A percentile compares a stretch with the other conserved stretches of the same genome.
Conservation (phyloP, 2,329 filamentous ascomycete genomes). For the Fonsecaea erecta region DNA sequence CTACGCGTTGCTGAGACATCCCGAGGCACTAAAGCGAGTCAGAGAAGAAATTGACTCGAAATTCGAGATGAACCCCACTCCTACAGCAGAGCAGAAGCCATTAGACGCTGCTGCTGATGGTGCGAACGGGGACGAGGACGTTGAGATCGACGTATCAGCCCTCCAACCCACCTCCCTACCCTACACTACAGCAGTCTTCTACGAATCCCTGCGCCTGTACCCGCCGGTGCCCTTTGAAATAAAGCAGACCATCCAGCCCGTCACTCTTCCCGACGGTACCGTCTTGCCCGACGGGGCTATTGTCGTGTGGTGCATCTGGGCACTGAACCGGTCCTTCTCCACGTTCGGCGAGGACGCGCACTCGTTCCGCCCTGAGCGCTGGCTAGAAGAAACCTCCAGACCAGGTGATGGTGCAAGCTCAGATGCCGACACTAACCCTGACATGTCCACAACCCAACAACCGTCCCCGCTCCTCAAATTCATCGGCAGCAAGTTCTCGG, state of each 20-base stretch:
- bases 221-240: constrained; percentile 70
- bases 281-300: constrained; percentile 60
- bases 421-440: not conserved
- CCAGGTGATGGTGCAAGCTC: not conserved
- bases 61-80: constrained; percentile 13
- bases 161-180: constrained; percentile 52
- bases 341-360: constrained; percentile 64
- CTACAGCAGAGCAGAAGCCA: not conserved
- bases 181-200: constrained; percentile 64
- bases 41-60: constrained; percentile 32
- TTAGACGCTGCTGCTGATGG: constrained; percentile 8
- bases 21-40: constrained; percentile 36
- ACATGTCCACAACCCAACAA: not conserved
- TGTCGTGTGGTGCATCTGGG: constrained; percentile 68
- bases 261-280: constrained; percentile 51
- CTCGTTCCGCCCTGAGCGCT: constrained; percentile 62
- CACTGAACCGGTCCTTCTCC: constrained; percentile 62
- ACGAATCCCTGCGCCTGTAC: constrained; percentile 65
- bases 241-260: constrained; percentile 60
- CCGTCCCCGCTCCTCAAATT: not conserved
- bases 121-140: constrained; percentile 39
- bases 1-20: constrained; percentile 63
- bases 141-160: constrained; percentile 42
- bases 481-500: constrained; percentile 38
- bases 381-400: constrained; percentile 42